Evolutionary conservation across 352 stramenopile species (phyloP), one percentile per base, ranked within the genome.

Genomic region (Globisporangium rhizosaccharum): DNA sequence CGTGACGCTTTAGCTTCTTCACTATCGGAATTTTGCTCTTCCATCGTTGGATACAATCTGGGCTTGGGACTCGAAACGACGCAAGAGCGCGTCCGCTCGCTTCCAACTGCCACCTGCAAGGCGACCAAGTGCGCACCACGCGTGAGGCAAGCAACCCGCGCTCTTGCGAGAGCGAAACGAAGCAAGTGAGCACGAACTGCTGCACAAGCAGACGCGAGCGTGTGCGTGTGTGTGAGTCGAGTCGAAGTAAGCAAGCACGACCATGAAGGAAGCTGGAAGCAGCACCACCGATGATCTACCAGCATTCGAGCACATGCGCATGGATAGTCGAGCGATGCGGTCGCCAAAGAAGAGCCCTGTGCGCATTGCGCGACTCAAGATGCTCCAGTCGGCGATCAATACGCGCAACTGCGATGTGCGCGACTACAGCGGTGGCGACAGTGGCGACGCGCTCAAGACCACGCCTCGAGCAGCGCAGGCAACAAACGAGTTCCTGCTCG

Each of bases 351-450:
- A 79, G 53, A 90, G 75, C 42, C 82, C 85, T 12, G 82, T 90
- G 56, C 81, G 82, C 6, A 82, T 92, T 28, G 81, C 79, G 14
- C 63, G 85, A 10, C 73, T 94, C 23, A 90, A 92, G 59, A 92
- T 92, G 77, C 70, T 94, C 44, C 85, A 92, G 63, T 82, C 73
- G 12, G 80, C 85, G 10, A 90, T 94, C 69, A 88, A 91, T 54
- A 82, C 82, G 2, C 77, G 81, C 44, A 90, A 89, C 51, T 90
- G 80, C 57, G 75, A 90, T 33, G 51, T 89, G 7, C 76, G 76
- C 20, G 79, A 89, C 48, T 65, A 75, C 37, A 57, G 39, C 18
- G 46, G 56, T 20, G 59, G 56, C 2, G 42, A 15, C 11, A 25
- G 12, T 4, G 37, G 45, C 12, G 15, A 20, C 10, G 36, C 36